Evolutionary conservation across 1,284 basidiomycete species (phyloP), one percentile per base, ranked within the genome.

Genomic region (Thecaphora thlaspeos): DNA sequence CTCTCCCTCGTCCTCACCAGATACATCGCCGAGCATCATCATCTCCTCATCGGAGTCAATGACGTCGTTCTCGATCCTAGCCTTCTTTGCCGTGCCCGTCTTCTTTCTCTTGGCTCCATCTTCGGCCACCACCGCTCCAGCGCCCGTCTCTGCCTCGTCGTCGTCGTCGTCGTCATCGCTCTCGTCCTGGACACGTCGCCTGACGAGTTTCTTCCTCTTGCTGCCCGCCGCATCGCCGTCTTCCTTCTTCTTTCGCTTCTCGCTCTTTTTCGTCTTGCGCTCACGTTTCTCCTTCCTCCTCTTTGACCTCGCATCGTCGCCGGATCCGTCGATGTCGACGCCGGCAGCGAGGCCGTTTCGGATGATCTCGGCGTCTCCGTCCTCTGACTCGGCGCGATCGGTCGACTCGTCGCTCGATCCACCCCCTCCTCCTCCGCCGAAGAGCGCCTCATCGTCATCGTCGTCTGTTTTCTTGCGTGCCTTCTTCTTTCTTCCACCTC

Each of bases 11-110:
- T 28, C 26, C 7, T 28, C 26, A 11, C 26, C 26, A 5, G 26
- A 11, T 11, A 28, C 11, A 11, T 11, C 26, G 11, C 26, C 55
- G 11, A 64, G 50, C 30, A 68, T 43, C 28, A 51, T 60, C 65
- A 71, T 67, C 61, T 73, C 71, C 48, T 73, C 71, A 43, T 73
- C 71, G 22, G 62, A 67, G 32, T 74, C 70, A 46, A 75, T 75
- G 23, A 68, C 60, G 39, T 71, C 72, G 49, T 70, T 67, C 39
- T 55, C 63, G 17, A 52, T 55, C 8, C 47, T 46, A 5, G 51
- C 49, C 54, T 59, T 61, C 46, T 66, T 61, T 7, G 62, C 61
- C 1, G 15, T n/a, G 12, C 37, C 22, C 21, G 37, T 38, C 39
- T 43, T 53, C 21, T 50, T 49, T 46, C 46, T 45, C 18, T 41